A percentile compares a stretch with the other conserved stretches of the same genome.
Evolutionary conservation across 176 grass and related monocot genomes (phyloP).

Genomic region (Poa pratensis): DNA sequence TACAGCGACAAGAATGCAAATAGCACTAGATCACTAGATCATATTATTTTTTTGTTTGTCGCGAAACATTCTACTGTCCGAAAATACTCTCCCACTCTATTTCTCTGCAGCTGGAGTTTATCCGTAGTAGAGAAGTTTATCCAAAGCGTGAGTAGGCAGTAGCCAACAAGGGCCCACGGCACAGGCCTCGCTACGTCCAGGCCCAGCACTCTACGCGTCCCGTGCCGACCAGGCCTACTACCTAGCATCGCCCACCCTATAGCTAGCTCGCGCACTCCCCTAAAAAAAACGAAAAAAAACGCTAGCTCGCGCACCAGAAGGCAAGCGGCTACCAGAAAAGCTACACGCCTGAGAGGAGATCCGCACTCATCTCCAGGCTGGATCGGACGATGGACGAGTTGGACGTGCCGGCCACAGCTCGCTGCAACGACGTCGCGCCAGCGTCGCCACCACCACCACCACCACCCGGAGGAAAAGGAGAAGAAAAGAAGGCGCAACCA

Average conservation of each 20-base stretch:
- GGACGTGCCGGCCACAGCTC: not conserved
- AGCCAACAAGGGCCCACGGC: not conserved
- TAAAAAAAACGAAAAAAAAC: too few species aligned
- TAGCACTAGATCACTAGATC: too few species aligned
- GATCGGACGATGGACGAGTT: not conserved
- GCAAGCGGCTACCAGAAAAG: not conserved
- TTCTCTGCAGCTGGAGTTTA: too few species aligned
- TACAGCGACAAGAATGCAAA: not conserved
- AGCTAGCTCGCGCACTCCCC: not conserved
- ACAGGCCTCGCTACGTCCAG: not conserved
- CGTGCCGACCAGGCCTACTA: conserved; percentile 22
- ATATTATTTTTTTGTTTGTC: too few species aligned
- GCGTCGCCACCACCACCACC: not conserved
- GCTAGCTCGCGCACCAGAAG: not conserved
- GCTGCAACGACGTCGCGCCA: not conserved
- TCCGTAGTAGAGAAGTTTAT: not conserved
- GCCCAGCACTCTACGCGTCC: not conserved
- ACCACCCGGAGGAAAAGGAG: not conserved
- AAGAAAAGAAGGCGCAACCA: not conserved
- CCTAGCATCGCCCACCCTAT: conserved; percentile 43
- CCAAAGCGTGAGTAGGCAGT: not conserved
- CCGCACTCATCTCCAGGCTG: not conserved
- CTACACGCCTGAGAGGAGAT: not conserved
- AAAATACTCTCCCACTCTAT: too few species aligned
- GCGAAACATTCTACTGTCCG: not conserved